Conservation (phyloP, 495 filamentous ascomycete genomes). For the Paragyromitra xinjiangensis region DNA sequence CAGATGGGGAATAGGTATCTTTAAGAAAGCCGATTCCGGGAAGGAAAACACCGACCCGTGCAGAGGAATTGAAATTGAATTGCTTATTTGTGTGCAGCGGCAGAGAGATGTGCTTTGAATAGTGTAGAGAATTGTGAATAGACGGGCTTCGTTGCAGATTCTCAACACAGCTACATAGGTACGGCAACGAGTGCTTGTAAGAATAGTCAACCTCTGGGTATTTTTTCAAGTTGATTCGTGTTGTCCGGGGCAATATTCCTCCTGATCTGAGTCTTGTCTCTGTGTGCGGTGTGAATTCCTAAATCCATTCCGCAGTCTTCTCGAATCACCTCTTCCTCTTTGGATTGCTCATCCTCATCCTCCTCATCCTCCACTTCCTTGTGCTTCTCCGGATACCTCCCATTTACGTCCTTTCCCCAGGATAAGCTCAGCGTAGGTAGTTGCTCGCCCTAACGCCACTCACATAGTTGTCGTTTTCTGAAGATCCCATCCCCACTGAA, state of each 20-base stretch:
- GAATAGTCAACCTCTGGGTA: slow-evolving; percentile 1
- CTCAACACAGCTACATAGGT: slow-evolving; percentile 27
- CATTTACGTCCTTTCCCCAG: neutral
- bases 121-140: slow-evolving; percentile 9
- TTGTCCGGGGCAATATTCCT: slow-evolving; percentile 32
- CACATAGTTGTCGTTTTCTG: neutral
- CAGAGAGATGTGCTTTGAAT: slow-evolving; percentile 13
- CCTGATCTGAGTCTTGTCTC: neutral
- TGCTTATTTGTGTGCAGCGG: slow-evolving; percentile 17
- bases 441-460: neutral
- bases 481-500: slow-evolving; percentile 13
- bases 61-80: slow-evolving; percentile 26
- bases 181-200: slow-evolving; percentile 10
- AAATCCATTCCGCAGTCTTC: slow-evolving; percentile 21
- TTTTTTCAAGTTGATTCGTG: slow-evolving; percentile 7
- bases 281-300: neutral
- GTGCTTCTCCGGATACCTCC: neutral
- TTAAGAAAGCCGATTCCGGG: slow-evolving; percentile 23
- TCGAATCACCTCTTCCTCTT: slow-evolving; percentile 25
- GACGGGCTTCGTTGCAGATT: slow-evolving; percentile 29
- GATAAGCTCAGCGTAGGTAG: slow-evolving; percentile 2
- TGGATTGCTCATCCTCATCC: slow-evolving; percentile 32
- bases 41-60: slow-evolving; percentile 26
- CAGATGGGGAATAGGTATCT: slow-evolving; percentile 21
- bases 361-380: slow-evolving; percentile 13